Percentiles rank a stretch among this genome's conserved stretches.
These are phyloP conservation scores for Verticillium isaacii DNA, from an alignment of 2,329 filamentous ascomycete genomes.

Conservation along the genomic window DNA sequence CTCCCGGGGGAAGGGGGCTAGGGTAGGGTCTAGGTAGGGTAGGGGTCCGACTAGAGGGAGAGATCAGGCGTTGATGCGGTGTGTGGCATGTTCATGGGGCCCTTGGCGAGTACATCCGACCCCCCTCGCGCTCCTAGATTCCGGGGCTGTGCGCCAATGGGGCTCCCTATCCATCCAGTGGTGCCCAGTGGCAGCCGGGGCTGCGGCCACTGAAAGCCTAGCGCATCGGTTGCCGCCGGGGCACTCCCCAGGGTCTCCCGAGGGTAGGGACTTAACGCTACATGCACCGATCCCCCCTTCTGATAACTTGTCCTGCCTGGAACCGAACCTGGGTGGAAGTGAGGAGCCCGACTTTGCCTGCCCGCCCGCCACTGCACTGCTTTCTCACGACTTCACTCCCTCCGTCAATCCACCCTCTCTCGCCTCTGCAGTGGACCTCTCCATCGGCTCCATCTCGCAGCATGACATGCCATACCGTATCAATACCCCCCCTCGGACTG, in stretches of 20 bases:
- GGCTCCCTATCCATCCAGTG: no score
- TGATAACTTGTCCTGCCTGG: neutral
- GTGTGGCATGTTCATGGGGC: neutral
- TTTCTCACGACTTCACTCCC: neutral
- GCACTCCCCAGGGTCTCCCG: neutral
- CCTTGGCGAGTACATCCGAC: neutral
- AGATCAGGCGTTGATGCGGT: neutral
- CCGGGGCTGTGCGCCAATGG: neutral
- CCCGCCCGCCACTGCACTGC: no score
- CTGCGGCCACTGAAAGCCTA: neutral
- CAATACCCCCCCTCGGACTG: neutral
- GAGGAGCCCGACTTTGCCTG: neutral
- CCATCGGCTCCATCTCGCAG: neutral
- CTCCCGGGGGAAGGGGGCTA: no score
- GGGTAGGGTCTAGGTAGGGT: neutral
- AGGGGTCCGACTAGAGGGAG: neutral
- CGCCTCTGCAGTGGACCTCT: neutral
- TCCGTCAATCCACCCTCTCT: neutral
- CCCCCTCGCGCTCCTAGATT: neutral
- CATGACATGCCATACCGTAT: neutral
- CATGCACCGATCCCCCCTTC: no score
- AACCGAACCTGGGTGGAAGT: no score
- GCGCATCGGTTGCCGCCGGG: neutral
- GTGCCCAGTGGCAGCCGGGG: neutral
- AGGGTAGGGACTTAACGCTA: neutral